phyloP scores from a whole-genome alignment of 805 yeast genomes.

The Sungouiozyma intestinalis region DNA sequence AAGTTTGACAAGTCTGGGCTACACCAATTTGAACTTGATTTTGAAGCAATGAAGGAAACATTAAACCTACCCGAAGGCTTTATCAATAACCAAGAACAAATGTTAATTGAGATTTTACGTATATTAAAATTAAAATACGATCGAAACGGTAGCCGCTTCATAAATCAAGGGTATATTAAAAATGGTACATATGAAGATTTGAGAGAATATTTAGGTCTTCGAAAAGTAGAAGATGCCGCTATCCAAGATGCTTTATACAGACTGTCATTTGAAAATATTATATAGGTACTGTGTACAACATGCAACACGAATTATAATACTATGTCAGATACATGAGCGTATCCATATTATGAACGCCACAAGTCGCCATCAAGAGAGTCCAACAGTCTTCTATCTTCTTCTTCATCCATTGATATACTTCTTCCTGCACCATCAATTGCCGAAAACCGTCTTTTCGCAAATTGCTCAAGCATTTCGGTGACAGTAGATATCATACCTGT shows the following conservation, averaged over 20 bases:
- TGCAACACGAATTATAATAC: too few relatives aligned
- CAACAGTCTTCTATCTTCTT: not conserved
- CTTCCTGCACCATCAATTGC: not conserved
- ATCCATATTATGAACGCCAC: not conserved
- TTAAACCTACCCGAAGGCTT: conserved; percentile 15
- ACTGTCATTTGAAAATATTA: conserved; percentile 20
- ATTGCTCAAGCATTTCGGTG: conserved; percentile 44
- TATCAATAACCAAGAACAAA: conserved; percentile 12
- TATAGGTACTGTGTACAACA: too few relatives aligned
- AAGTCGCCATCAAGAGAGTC: not conserved
- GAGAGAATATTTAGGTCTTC: conserved; percentile 12
- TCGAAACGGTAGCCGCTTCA: conserved; percentile 8
- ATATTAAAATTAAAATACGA: conserved; percentile 25
- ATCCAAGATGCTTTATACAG: conserved; percentile 31
- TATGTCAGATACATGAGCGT: too few relatives aligned
- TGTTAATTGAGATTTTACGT: conserved; percentile 18
- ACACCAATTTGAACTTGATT: conserved; percentile 27
- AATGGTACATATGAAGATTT: conserved; percentile 21
- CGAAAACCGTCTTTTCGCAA: conserved; percentile 25
- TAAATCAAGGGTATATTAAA: conserved; percentile 22
- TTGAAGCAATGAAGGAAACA: conserved; percentile 20
- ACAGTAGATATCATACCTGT: conserved; percentile 60
- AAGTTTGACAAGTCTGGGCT: conserved; percentile 29
- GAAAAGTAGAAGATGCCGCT: conserved; percentile 24
- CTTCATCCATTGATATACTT: not conserved